Evolutionary conservation across 202 grass and related monocot genomes (phyloP), one percentile per base, ranked within the genome.

Genomic region (Brachypodium distachyon): DNA sequence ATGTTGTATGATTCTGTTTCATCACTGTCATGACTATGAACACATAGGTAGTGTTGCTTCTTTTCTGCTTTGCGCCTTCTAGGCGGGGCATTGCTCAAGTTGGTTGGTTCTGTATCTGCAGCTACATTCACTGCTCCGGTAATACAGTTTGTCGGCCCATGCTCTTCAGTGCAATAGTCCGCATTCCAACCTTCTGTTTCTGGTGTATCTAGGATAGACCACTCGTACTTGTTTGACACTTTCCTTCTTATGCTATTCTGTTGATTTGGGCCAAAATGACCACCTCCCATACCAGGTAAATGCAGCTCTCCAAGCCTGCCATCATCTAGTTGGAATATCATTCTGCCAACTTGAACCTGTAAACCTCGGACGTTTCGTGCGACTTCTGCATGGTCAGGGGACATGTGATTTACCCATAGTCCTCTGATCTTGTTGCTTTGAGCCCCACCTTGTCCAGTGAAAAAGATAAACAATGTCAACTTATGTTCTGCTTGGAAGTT

Each of bases 121-220:
- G 63, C 76, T 56, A 83, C 58, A 56, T 70, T 84, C 67, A 84
- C 92, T 66, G 82, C 69, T 82, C 95, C 91, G 7, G 63, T 37
- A 52, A 92, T 98, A 86, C 91, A 98, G 59, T 98, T 98, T 46
- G 53, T 80, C 10, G 82, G 91, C 33, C 91, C 91, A 77, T 92
- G 95, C 33, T 94, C 95, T 72, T 98, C 91, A 1, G 87, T 92
- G 82, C 95, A 98, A 76, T 98, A 98, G 62, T 98, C 95, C 44
- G 82, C 89, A 80, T 98, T 98, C 95, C 95, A 98, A 62, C 95
- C 95, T 88, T 98, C 95, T 62, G 91, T 90, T 90, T 98, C 91
- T 74, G 95, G 95, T 51, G 82, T 65, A 77, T 95, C 91, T 75
- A 98, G 74, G 70, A 98, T 67, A 46, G 95, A 94, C 91, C 95